Evolutionary conservation across 2,329 filamentous ascomycete species (phyloP).

Genomic region (Aspergillus fumigatiaffinis): DNA sequence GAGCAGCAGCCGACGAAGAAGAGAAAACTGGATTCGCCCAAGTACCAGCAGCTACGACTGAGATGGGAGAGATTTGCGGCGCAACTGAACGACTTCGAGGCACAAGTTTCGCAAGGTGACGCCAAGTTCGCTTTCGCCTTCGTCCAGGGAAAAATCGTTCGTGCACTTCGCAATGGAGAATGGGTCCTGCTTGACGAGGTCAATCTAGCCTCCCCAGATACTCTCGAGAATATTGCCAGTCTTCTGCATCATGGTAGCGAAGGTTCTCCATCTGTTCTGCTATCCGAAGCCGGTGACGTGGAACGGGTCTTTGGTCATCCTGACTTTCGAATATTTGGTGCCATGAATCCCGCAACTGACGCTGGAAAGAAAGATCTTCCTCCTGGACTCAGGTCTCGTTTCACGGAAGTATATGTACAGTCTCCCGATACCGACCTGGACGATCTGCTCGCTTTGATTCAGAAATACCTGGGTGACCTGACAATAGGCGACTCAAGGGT

Average conservation of each 20-base stretch:
- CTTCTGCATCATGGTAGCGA: constrained; percentile 70
- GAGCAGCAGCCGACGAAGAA: constrained; percentile 73
- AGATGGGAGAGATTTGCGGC: constrained; percentile 78
- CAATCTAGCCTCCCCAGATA: constrained; percentile 91
- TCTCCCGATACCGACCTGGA: constrained; percentile 84
- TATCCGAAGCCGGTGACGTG: constrained; percentile 91
- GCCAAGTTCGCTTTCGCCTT: constrained; percentile 90
- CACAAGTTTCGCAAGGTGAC: constrained; percentile 67
- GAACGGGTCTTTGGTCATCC: constrained; percentile 86
- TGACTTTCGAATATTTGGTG: constrained; percentile 92
- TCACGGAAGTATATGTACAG: constrained; percentile 92
- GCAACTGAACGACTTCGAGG: constrained; percentile 72
- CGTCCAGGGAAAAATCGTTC: constrained; percentile 91
- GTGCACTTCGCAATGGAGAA: constrained; percentile 91
- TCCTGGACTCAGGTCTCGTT: constrained; percentile 80
- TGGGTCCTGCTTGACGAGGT: constrained; percentile 98
- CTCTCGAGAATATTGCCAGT: constrained; percentile 87
- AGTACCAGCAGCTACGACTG: constrained; percentile 54
- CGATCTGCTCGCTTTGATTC: constrained; percentile 82
- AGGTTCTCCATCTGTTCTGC: constrained; percentile 72
- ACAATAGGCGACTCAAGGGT: constrained; percentile 69
- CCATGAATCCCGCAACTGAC: constrained; percentile 99
- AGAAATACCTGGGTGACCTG: constrained; percentile 74
- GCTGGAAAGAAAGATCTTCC: constrained; percentile 93
- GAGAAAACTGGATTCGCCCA: constrained; percentile 55